phyloP scores from a whole-genome alignment of 768 basidiomycete species.

The Amanita pallidorosea region DNA sequence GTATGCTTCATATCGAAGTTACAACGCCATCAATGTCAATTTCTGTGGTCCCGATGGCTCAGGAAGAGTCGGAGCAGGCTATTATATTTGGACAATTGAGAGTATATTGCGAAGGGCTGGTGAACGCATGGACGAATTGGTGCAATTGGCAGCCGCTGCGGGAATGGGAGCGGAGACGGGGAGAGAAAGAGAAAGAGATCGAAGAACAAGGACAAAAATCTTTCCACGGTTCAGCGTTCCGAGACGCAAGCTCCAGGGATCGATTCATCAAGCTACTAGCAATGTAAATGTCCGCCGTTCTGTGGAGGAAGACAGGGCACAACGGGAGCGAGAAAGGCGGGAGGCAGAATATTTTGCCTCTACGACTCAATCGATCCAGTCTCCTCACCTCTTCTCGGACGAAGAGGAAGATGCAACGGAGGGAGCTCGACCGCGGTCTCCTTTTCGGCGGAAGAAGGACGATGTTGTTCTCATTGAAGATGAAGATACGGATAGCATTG shows the following conservation, averaged over 20 bases:
- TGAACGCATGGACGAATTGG: conserved; percentile 24
- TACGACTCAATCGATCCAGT: conserved; percentile 20
- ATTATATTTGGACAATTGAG: conserved; percentile 43
- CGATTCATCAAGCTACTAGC: not conserved
- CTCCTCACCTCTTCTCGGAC: conserved; percentile 25
- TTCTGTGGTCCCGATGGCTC: conserved; percentile 11
- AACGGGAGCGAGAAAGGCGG: conserved; percentile 5
- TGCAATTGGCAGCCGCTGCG: not conserved
- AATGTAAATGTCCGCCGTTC: not conserved
- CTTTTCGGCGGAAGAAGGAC: not conserved
- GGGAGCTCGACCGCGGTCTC: not conserved
- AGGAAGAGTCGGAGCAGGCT: conserved; percentile 22
- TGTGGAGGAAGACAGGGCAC: not conserved
- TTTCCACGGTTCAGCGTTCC: conserved; percentile 2
- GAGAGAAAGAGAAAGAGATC: conserved; percentile 1
- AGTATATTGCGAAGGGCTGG: conserved; percentile 39
- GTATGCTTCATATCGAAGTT: conserved; percentile 10
- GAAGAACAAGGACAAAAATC: conserved; percentile 6
- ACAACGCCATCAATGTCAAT: conserved; percentile 8
- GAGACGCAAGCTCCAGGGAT: conserved; percentile 1
- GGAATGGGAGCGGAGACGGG: not conserved
- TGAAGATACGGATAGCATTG: conserved; percentile 7
- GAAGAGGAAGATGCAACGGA: conserved; percentile 26
- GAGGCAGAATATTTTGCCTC: conserved; percentile 18
- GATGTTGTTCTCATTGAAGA: not conserved